Conservation (phyloP, 1,139 yeast species). For the Hemisphaericaspora xylanilytica region DNA sequence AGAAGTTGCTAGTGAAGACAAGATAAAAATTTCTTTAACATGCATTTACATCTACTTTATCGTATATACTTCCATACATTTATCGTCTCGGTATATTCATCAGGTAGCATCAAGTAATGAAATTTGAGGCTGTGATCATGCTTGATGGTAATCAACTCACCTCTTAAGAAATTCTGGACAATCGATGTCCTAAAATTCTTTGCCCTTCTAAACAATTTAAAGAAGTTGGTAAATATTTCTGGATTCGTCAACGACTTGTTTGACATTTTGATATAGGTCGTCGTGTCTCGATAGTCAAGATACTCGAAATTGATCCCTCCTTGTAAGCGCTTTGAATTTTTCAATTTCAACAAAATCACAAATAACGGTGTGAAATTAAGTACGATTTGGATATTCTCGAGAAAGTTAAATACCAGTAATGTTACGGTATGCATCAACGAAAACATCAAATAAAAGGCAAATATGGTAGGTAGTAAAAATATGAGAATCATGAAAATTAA, state of each 20-base stretch:
- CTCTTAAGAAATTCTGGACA: conserved; percentile 28
- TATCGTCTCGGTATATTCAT: conserved; percentile 29
- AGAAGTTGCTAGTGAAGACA: no score
- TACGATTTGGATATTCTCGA: conserved; percentile 63
- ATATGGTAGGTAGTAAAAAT: conserved; percentile 80
- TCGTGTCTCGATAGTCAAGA: conserved; percentile 13
- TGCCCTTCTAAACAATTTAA: conserved; percentile 29
- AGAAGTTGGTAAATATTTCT: conserved; percentile 38
- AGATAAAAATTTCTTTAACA: no score
- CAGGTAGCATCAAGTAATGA: conserved; percentile 44
- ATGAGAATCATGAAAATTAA: conserved; percentile 76
- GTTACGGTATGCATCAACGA: conserved; percentile 56
- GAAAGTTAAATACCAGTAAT: conserved; percentile 47
- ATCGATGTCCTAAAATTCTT: conserved; percentile 31
- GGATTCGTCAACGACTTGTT: conserved; percentile 40
- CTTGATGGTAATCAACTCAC: conserved; percentile 30
- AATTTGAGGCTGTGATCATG: conserved; percentile 33
- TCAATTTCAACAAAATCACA: conserved; percentile 71
- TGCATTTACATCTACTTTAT: no score
- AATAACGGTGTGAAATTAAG: conserved; percentile 86
- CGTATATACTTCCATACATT: conserved; percentile 32
- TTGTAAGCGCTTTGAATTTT: conserved; percentile 84
- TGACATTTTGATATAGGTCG: conserved; percentile 30
- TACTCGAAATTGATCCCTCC: conserved; percentile 67
- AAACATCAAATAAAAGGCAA: conserved; percentile 80